Evolutionary conservation across 352 stramenopile genomes (phyloP), one percentile per base, ranked within the genome.

Genomic region (Aphanomyces invadans): DNA sequence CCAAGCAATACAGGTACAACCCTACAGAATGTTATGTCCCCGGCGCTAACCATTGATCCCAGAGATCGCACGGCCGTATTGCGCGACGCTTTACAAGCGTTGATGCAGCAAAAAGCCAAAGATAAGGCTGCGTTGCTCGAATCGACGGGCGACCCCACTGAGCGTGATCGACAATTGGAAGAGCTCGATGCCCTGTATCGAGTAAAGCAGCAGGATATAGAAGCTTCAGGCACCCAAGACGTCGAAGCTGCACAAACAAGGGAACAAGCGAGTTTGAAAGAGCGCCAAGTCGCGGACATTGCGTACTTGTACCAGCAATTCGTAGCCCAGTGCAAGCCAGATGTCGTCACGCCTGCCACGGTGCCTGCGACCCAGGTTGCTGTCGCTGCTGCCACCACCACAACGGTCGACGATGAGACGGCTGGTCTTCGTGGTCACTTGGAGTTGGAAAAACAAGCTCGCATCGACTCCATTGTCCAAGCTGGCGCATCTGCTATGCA

Each of bases 21-120:
- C 44, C 44, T 26, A 26, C 25, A 5, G 29, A 57, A 57, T 57
- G 29, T 29, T 57, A 19, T n/a, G n/a, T n/a, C n/a, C n/a, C n/a
- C n/a, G n/a, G n/a, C 15, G 49, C n/a, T 25, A 25, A 33, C 11
- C 19, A 21, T n/a, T 17, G 15, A 32, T 36, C 19, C 29, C 29
- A 57, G 49, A 21, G 46, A 62, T 21, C 75, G 72, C 59, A 32
- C 62, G 10, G 67, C 32, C 7, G 73, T 54, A 42, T 55, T 77
- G 21, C 77, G 65, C 31, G 72, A 69, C 36, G 67, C 52, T 7
- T 56, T 91, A 39, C 68, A 73, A 15, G 63, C 69, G 19, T 42
- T 89, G 9, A 74, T 81, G 44, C 71, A 81, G 26, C 66, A 80
- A 36, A 89, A 91, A 59, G 77, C 76, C 5, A 57, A 74, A 0